These are phyloP conservation scores for Babesia gibsoni DNA, from an alignment of 169 alveolate genomes.

Conservation along the genomic window DNA sequence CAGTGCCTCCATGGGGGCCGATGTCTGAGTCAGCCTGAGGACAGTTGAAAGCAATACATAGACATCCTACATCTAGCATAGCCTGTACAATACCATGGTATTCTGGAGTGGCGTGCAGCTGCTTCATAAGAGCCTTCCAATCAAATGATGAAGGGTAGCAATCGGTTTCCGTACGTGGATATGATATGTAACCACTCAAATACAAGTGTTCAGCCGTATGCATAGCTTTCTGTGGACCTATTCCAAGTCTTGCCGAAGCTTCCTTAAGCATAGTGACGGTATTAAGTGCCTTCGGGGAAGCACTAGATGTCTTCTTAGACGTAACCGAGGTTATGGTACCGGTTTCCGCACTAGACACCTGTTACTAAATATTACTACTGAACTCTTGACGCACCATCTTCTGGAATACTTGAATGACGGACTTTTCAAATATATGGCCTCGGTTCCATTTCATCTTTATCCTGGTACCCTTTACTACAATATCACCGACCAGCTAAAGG, in stretches of 20 bases:
- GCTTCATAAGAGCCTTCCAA: slow-evolving; percentile 17
- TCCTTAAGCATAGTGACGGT: slow-evolving; percentile 90
- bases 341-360: background rate
- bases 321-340: background rate
- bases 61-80: background rate
- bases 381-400: slow-evolving; percentile 12
- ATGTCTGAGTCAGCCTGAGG: slow-evolving; percentile 57
- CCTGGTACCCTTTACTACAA: background rate
- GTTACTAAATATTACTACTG: too few relatives aligned
- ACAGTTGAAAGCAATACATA: slow-evolving; percentile 26
- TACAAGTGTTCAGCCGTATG: slow-evolving; percentile 92
- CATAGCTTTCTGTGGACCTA: slow-evolving; percentile 88
- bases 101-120: slow-evolving; percentile 31
- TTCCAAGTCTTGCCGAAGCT: slow-evolving; percentile 84
- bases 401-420: slow-evolving; percentile 12
- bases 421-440: slow-evolving; percentile 28
- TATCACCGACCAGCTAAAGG: slow-evolving; percentile 9
- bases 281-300: slow-evolving; percentile 87
- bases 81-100: background rate
- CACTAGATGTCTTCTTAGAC: background rate
- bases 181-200: slow-evolving; percentile 89
- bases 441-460: slow-evolving; percentile 13
- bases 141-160: slow-evolving; percentile 85
- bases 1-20: slow-evolving; percentile 80
- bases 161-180: slow-evolving; percentile 95